These are phyloP conservation scores for Brassica carinata DNA, from an alignment of 345 rosid species.

Conservation along the genomic window DNA sequence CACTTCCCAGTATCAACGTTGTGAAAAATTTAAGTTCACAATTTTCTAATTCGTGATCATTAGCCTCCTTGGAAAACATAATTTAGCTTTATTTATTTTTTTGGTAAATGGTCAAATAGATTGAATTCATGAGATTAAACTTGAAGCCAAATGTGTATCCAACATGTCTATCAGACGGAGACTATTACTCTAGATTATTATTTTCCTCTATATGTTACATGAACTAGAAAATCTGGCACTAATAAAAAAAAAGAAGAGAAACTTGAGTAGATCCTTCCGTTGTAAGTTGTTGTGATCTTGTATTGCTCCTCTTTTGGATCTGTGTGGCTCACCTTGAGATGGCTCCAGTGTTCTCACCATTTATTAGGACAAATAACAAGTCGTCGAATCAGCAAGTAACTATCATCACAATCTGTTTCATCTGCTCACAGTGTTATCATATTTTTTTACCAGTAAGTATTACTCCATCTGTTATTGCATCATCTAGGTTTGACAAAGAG, in stretches of 20 bases:
- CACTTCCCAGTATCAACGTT: no score
- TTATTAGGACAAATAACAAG: constrained; percentile 1
- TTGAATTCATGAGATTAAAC: no score
- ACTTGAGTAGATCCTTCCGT: constrained; percentile 19
- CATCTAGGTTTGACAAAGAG: constrained; percentile 24
- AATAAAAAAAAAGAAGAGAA: background rate
- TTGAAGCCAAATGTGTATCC: no score
- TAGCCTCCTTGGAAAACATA: no score
- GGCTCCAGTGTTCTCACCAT: constrained; percentile 7
- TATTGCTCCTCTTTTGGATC: constrained; percentile 15
- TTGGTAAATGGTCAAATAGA: no score
- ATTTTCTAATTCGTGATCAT: no score
- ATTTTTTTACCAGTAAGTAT: constrained; percentile 16
- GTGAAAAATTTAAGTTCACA: no score
- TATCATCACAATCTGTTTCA: constrained; percentile 15
- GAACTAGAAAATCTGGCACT: constrained; percentile 12
- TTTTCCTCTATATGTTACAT: constrained; percentile 14
- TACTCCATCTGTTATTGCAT: constrained; percentile 8
- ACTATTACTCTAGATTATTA: background rate
- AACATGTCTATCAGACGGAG: no score
- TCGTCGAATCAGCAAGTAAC: constrained; percentile 18
- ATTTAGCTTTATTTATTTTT: no score
- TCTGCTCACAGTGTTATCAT: constrained; percentile 21
- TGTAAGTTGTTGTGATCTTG: background rate
- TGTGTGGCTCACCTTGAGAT: background rate